These are phyloP conservation scores for Sonneratia caseolaris DNA, from an alignment of 345 rosid genomes.

Conservation along the genomic window DNA sequence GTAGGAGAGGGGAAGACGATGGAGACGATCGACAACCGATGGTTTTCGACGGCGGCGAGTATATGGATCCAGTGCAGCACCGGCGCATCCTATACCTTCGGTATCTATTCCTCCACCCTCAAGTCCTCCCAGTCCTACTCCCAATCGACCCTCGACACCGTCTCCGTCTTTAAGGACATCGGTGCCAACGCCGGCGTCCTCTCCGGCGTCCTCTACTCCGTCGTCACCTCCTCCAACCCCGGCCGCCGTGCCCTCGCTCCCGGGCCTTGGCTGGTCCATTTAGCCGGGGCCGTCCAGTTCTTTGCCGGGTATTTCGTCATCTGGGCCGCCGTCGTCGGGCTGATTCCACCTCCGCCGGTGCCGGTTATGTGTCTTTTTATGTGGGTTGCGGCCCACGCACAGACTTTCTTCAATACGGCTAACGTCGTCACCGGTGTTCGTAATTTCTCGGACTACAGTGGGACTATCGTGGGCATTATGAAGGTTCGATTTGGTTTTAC, in stretches of 20 bases:
- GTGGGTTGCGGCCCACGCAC: slow-evolving; percentile 61
- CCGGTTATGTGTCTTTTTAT: slow-evolving; percentile 64
- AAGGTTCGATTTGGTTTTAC: slow-evolving; percentile 34
- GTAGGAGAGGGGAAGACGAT: not conserved
- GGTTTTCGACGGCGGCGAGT: slow-evolving; percentile 74
- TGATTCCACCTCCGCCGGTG: slow-evolving; percentile 54
- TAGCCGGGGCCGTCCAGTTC: slow-evolving; percentile 55
- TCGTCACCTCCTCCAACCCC: slow-evolving; percentile 20
- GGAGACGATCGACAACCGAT: slow-evolving; percentile 26
- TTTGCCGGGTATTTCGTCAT: slow-evolving; percentile 70
- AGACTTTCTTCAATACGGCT: slow-evolving; percentile 64
- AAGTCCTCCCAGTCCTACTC: slow-evolving; percentile 72
- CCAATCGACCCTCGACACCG: slow-evolving; percentile 89
- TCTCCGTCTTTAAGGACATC: slow-evolving; percentile 93
- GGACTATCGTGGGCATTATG: slow-evolving; percentile 82
- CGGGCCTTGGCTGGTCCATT: slow-evolving; percentile 72
- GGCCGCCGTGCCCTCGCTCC: slow-evolving; percentile 12
- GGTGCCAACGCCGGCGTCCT: slow-evolving; percentile 80
- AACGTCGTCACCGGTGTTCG: slow-evolving; percentile 66
- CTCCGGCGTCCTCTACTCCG: slow-evolving; percentile 67
- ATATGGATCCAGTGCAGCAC: slow-evolving; percentile 73
- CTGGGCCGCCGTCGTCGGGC: slow-evolving; percentile 74
- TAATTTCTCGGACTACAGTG: slow-evolving; percentile 60
- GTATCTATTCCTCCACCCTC: slow-evolving; percentile 62
- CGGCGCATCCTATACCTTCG: slow-evolving; percentile 74